Base-by-base conservation (phyloP, 306 rosid species). In the Quercus variabilis region DNA sequence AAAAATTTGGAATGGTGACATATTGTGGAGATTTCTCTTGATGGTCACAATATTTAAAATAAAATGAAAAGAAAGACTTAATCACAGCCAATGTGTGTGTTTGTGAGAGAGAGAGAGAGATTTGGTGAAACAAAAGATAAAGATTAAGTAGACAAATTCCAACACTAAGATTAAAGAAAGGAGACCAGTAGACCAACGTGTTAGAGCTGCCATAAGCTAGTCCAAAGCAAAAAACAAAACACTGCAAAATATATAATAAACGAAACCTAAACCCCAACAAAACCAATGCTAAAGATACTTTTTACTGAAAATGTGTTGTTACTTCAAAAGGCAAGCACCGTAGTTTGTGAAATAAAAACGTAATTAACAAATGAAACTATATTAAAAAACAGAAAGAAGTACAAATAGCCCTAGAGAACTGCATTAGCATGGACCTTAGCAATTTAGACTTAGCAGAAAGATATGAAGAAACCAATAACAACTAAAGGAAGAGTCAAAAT, bases 181-280 rank as follows among this genome's bases (percentile, higher is more conserved):
- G 74, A 28, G 81, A 59, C 38, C 26, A 26, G 54, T 2, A 49
- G 54, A 49, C 54, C 74, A 77, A 74, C 55, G 55, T 79, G 75
- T 59, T 65, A 79, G 77, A 80, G 69, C 70, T 74, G 84, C 80
- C 86, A 81, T 51, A 76, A 79, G 70, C 74, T 8, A 79, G 84
- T 88, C 86, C 88, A 82, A 14, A 65, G 79, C 82, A 85, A 85
- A 74, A 91, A 84, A 91, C 86, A 86, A 80, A 68, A 46, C 59
- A 58, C 21, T 60, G 35, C 62, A 81, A 62, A 55, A 80, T 74
- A 76, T 55, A 62, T 41, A 41, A 41, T 38, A 65, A 78, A 35
- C 11, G 71, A 76, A 83, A 69, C 73, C 82, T 81, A 77, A 74
- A 71, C 84, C 72, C 80, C 78, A 80, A 69, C 78, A 82, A 80